Percentiles rank a stretch among this genome's conserved stretches.
Evolutionary conservation across 306 rosid species (phyloP).

Genomic region (Dryas octopetala): DNA sequence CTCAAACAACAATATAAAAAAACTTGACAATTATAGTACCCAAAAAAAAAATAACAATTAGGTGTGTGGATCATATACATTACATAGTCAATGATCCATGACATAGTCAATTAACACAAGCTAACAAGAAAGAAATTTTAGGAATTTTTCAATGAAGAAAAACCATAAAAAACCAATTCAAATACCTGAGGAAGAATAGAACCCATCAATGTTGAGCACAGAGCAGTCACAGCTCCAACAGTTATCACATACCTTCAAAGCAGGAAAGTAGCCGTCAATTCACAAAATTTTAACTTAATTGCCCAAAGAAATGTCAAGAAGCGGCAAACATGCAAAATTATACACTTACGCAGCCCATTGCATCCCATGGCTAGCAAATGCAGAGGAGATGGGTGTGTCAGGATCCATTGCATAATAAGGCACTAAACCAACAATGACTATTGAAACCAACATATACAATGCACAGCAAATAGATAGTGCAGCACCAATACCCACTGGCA

Average conservation of each 20-base stretch:
- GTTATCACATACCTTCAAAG: conserved; percentile 73
- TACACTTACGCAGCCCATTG: conserved; percentile 89
- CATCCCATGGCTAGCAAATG: conserved; percentile 78
- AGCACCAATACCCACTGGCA: conserved; percentile 80
- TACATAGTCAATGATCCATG: no score
- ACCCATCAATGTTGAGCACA: conserved; percentile 84
- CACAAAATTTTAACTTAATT: conserved; percentile 8
- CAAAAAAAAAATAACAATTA: neutral
- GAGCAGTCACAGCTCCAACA: conserved; percentile 83
- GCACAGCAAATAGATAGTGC: conserved; percentile 81
- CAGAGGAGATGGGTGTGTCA: conserved; percentile 90
- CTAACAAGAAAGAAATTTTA: neutral
- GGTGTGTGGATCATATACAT: neutral
- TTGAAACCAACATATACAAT: conserved; percentile 78
- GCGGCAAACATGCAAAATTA: conserved; percentile 11
- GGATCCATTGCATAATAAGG: conserved; percentile 88
- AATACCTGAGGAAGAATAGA: conserved; percentile 92
- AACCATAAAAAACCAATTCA: neutral
- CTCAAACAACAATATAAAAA: no score
- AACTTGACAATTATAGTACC: no score
- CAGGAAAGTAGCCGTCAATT: conserved; percentile 17
- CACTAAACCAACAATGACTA: conserved; percentile 85
- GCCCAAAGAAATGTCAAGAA: conserved; percentile 1
- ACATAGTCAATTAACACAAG: neutral
- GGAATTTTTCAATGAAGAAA: neutral